phyloP scores from a whole-genome alignment of 768 basidiomycete species.

The Grammothele lineata region DNA sequence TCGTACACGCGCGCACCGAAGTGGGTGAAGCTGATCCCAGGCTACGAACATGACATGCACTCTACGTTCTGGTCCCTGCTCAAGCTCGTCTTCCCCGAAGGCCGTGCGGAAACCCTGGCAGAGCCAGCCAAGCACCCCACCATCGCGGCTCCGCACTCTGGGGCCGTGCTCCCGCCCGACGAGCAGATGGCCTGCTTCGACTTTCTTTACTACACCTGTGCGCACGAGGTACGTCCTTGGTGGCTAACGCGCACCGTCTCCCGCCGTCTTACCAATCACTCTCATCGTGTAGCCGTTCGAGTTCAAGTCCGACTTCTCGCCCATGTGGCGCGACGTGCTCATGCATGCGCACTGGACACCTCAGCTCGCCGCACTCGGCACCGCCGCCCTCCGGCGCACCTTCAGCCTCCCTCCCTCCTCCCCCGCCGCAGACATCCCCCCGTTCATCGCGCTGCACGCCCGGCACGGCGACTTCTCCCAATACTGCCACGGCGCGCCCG shows the following conservation, averaged over 20 bases:
- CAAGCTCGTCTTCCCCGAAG: constrained; percentile 29
- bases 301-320: constrained; percentile 28
- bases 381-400: constrained; percentile 25
- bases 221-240: constrained; percentile 17
- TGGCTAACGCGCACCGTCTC: no score
- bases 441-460: constrained; percentile 35
- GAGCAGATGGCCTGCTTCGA: constrained; percentile 38
- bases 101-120: constrained; percentile 22
- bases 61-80: constrained; percentile 31
- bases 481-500: constrained; percentile 29
- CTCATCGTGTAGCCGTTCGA: constrained; percentile 24
- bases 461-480: constrained; percentile 34
- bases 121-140: constrained; percentile 8
- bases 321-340: constrained; percentile 33
- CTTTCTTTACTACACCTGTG: constrained; percentile 36
- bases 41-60: constrained; percentile 29
- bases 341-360: constrained; percentile 31
- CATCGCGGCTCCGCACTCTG: constrained; percentile 22
- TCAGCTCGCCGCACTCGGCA: constrained; percentile 26
- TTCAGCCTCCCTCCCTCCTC: constrained; percentile 23
- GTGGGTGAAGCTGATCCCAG: constrained; percentile 28
- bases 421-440: background rate
- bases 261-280: background rate
- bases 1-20: constrained; percentile 32
- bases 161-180: constrained; percentile 28